These are phyloP conservation scores for Cladosporium colombiae DNA, from an alignment of 2,329 filamentous ascomycete species.

Conservation along the genomic window DNA sequence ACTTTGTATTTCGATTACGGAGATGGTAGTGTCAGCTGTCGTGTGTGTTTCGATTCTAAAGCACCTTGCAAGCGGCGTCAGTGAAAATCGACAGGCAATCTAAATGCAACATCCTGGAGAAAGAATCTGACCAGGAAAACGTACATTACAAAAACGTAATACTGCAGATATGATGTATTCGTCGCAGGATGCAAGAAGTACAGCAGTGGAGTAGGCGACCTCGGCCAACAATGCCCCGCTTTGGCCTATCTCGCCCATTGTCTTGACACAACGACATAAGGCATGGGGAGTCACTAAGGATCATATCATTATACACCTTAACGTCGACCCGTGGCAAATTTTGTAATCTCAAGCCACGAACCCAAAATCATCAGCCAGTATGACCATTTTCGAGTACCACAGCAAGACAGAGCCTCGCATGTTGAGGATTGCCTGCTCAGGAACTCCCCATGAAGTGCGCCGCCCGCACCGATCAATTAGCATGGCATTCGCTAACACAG, in stretches of 20 bases:
- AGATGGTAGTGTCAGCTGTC: too few relatives aligned
- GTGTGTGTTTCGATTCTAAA: too few relatives aligned
- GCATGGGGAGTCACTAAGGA: neutral
- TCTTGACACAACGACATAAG: neutral
- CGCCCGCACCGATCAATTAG: neutral
- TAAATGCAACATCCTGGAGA: neutral
- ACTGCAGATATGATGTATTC: neutral
- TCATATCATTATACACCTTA: neutral
- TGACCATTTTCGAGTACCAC: slow-evolving; percentile 17
- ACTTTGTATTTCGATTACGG: too few relatives aligned
- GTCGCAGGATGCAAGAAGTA: neutral
- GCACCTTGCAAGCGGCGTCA: too few relatives aligned
- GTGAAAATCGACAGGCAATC: neutral
- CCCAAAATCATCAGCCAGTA: neutral
- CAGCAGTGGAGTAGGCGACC: slow-evolving; percentile 9
- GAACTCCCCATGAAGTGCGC: slow-evolving; percentile 47
- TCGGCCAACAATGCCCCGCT: slow-evolving; percentile 15
- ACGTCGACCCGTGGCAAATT: neutral
- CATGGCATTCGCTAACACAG: neutral
- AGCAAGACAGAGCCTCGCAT: slow-evolving; percentile 31
- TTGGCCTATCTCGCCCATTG: neutral
- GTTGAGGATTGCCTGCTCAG: slow-evolving; percentile 43
- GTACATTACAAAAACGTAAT: neutral
- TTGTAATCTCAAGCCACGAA: neutral
- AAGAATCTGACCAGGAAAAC: neutral